Percentiles rank a stretch among this genome's conserved stretches.
phyloP scores from a whole-genome alignment of 1,284 basidiomycete genomes.

The Schizopora paradoxa region DNA sequence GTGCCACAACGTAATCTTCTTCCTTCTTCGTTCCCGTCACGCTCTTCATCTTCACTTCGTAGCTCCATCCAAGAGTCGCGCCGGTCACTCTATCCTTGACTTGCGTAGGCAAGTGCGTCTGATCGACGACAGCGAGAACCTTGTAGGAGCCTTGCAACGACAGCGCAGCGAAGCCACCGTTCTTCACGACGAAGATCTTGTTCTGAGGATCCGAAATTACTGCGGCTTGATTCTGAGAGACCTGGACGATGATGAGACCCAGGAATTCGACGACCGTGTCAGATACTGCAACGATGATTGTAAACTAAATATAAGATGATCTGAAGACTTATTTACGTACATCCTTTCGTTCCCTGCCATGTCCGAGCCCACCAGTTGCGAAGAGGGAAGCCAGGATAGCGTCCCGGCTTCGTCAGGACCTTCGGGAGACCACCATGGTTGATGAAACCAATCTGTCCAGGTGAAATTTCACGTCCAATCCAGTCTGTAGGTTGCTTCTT shows the following conservation, averaged over 20 bases:
- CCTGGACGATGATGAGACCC: constrained; percentile 73
- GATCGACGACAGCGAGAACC: constrained; percentile 73
- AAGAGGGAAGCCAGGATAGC: constrained; percentile 69
- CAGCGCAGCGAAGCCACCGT: constrained; percentile 70
- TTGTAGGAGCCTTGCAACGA: constrained; percentile 69
- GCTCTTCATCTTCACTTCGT: constrained; percentile 72
- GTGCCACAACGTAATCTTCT: constrained; percentile 67
- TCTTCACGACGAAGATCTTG: constrained; percentile 74
- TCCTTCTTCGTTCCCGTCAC: constrained; percentile 37
- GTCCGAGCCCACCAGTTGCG: constrained; percentile 77
- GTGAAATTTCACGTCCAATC: constrained; percentile 63
- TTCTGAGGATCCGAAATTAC: constrained; percentile 78
- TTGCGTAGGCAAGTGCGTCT: constrained; percentile 61
- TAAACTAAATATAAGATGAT: background rate
- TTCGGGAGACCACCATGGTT: constrained; percentile 77
- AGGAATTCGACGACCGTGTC: constrained; percentile 74
- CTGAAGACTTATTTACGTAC: constrained; percentile 36
- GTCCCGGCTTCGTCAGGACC: constrained; percentile 61
- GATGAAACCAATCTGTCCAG: constrained; percentile 62
- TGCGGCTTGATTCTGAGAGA: constrained; percentile 75
- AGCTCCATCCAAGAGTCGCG: constrained; percentile 55
- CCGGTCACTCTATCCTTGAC: constrained; percentile 61
- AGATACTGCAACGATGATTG: constrained; percentile 43
- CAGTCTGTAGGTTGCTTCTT: constrained; percentile 56
- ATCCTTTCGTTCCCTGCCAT: constrained; percentile 60